These are phyloP conservation scores for Ophiocordyceps australis DNA, from an alignment of 2,329 filamentous ascomycete species.

Conservation along the genomic window DNA sequence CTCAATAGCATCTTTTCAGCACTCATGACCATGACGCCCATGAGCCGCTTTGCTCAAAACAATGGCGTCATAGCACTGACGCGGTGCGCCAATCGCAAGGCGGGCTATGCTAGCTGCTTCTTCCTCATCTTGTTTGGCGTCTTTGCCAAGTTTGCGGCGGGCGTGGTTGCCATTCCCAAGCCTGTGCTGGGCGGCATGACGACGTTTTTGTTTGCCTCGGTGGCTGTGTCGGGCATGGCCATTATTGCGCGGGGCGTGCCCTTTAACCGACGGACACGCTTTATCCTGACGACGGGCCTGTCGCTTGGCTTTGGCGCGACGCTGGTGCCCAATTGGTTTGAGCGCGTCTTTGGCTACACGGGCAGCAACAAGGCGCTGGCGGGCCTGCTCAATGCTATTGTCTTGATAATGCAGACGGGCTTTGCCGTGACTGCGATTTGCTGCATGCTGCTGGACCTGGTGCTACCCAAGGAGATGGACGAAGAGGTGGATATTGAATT, in stretches of 20 bases:
- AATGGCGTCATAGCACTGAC: conserved; percentile 74
- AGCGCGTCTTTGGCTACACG: conserved; percentile 52
- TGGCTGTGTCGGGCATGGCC: conserved; percentile 59
- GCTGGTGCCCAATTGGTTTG: conserved; percentile 48
- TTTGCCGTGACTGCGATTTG: conserved; percentile 60
- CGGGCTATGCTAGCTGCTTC: conserved; percentile 59
- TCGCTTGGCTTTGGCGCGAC: conserved; percentile 57
- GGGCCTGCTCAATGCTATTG: conserved; percentile 61
- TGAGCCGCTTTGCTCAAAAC: conserved; percentile 70
- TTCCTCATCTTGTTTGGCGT: conserved; percentile 69
- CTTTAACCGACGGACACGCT: conserved; percentile 66
- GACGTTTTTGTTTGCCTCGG: conserved; percentile 62
- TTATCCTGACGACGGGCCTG: conserved; percentile 61
- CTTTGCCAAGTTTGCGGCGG: conserved; percentile 68
- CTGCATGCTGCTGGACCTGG: conserved; percentile 54
- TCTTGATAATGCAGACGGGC: conserved; percentile 56
- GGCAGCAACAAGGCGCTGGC: conserved; percentile 48
- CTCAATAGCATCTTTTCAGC: conserved; percentile 58
- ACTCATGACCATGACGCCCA: conserved; percentile 63
- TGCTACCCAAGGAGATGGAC: conserved; percentile 59
- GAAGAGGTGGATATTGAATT: conserved; percentile 30
- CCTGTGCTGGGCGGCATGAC: conserved; percentile 55
- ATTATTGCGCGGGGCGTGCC: conserved; percentile 52
- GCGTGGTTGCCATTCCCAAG: conserved; percentile 57
- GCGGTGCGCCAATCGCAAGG: conserved; percentile 62